Conservation (phyloP, 352 stramenopile genomes). For the Elongisporangium anandrum region DNA sequence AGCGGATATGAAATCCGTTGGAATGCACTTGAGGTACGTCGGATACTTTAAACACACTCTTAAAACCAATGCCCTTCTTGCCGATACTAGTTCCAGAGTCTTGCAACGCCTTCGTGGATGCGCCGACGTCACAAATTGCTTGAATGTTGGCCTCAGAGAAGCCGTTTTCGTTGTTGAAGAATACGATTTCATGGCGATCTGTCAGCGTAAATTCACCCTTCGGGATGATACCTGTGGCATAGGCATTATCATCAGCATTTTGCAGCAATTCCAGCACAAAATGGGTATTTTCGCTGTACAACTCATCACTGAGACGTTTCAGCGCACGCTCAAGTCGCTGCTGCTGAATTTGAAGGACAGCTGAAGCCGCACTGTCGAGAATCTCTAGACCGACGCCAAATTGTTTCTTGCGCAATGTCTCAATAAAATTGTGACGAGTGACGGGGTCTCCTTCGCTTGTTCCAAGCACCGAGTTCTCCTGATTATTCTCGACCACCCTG, state of each 20-base stretch:
- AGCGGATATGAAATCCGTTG: slow-evolving; percentile 84
- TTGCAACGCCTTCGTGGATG: slow-evolving; percentile 61
- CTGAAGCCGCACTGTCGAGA: slow-evolving; percentile 44
- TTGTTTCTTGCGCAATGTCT: slow-evolving; percentile 57
- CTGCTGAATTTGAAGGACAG: slow-evolving; percentile 67
- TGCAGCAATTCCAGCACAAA: slow-evolving; percentile 88
- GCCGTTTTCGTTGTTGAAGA: slow-evolving; percentile 83
- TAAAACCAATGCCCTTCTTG: slow-evolving; percentile 90
- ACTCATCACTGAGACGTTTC: slow-evolving; percentile 81
- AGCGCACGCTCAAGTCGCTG: slow-evolving; percentile 75
- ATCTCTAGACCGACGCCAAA: slow-evolving; percentile 77
- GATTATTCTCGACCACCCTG: neutral
- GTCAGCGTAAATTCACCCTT: slow-evolving; percentile 62
- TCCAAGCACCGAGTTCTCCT: neutral
- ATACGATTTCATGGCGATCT: slow-evolving; percentile 43
- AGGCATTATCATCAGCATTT: slow-evolving; percentile 86
- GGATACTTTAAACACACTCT: slow-evolving; percentile 90
- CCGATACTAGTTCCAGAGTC: slow-evolving; percentile 62
- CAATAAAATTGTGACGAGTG: slow-evolving; percentile 35
- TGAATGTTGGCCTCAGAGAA: slow-evolving; percentile 76
- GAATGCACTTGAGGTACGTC: slow-evolving; percentile 82
- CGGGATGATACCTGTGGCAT: slow-evolving; percentile 33
- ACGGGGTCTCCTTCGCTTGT: slow-evolving; percentile 19
- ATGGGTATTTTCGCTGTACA: slow-evolving; percentile 86
- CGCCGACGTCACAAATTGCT: slow-evolving; percentile 84